These are phyloP conservation scores for Lepidopterella palustris DNA, from an alignment of 495 filamentous ascomycete species.

Conservation along the genomic window DNA sequence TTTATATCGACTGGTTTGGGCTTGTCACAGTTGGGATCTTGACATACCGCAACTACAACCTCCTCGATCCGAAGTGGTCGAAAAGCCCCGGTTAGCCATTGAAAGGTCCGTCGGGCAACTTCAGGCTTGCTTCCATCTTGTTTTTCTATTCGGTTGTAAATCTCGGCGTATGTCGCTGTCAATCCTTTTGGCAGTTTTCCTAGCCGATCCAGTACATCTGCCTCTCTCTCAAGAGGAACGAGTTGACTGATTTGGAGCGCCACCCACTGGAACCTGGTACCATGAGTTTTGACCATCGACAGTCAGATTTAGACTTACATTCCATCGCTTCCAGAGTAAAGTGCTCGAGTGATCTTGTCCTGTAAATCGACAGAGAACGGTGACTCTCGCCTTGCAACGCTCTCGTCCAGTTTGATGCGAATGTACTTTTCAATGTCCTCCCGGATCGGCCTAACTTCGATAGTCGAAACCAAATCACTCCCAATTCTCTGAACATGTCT, in stretches of 20 bases:
- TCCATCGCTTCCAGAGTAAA: too few species aligned
- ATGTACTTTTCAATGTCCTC: too few species aligned
- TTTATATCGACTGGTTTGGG: background rate
- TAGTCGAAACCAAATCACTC: too few species aligned
- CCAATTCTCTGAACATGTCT: too few species aligned
- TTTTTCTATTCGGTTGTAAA: conserved; percentile 11
- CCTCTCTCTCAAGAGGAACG: background rate
- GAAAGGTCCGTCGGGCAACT: background rate
- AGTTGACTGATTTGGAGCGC: background rate
- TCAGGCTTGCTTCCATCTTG: background rate
- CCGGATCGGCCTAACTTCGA: too few species aligned
- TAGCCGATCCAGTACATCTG: conserved; percentile 20
- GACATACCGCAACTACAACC: background rate
- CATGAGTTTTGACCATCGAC: too few species aligned
- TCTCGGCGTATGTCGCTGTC: conserved; percentile 22
- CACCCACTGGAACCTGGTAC: background rate
- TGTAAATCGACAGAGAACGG: too few species aligned
- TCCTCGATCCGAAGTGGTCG: background rate
- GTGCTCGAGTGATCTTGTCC: too few species aligned
- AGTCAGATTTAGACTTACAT: too few species aligned
- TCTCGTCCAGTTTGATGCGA: too few species aligned
- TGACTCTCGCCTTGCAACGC: too few species aligned
- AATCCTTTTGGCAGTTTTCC: conserved; percentile 27
- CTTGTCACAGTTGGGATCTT: background rate
- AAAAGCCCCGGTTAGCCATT: background rate